Evolutionary conservation across 2,329 filamentous ascomycete genomes (phyloP).

Genomic region (Fragosphaeria purpurea): DNA sequence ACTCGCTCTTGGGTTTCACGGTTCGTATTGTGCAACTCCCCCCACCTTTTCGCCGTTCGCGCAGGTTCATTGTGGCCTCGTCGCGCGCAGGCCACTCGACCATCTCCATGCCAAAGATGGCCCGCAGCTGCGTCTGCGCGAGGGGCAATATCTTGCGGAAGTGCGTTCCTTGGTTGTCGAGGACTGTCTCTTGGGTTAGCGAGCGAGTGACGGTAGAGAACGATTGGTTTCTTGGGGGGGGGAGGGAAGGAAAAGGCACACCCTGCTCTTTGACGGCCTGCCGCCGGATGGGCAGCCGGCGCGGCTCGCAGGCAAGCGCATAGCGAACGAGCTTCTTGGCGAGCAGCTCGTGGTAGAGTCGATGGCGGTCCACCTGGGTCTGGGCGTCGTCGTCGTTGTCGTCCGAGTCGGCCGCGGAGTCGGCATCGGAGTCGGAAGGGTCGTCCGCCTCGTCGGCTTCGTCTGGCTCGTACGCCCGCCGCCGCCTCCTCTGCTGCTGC

Average conservation of each 20-base stretch:
- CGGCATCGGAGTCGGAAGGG: background rate
- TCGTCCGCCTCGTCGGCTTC: background rate
- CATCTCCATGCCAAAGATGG: constrained; percentile 87
- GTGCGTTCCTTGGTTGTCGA: constrained; percentile 56
- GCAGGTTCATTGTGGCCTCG: constrained; percentile 58
- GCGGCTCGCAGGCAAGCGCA: constrained; percentile 55
- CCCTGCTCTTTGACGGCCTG: constrained; percentile 56
- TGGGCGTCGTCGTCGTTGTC: background rate
- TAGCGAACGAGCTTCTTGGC: constrained; percentile 61
- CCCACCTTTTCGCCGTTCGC: constrained; percentile 64
- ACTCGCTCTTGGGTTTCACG: too few relatives aligned
- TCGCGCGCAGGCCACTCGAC: constrained; percentile 72
- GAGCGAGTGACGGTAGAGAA: background rate
- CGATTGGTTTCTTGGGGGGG: too few relatives aligned
- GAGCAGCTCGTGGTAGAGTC: constrained; percentile 38
- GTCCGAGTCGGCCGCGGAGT: constrained; percentile 1
- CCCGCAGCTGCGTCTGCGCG: constrained; percentile 62
- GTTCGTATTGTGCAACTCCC: background rate
- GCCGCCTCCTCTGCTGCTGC: background rate
- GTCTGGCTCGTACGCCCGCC: background rate
- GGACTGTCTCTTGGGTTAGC: constrained; percentile 36
- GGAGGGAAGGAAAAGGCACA: constrained; percentile 18
- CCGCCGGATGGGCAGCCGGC: constrained; percentile 48
- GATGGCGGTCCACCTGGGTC: constrained; percentile 13
- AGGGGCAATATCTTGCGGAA: constrained; percentile 70